Percentiles rank a stretch among this genome's conserved stretches.
Evolutionary conservation across 129 eudicot genomes (phyloP).

Genomic region (Ambrosia artemisiifolia): DNA sequence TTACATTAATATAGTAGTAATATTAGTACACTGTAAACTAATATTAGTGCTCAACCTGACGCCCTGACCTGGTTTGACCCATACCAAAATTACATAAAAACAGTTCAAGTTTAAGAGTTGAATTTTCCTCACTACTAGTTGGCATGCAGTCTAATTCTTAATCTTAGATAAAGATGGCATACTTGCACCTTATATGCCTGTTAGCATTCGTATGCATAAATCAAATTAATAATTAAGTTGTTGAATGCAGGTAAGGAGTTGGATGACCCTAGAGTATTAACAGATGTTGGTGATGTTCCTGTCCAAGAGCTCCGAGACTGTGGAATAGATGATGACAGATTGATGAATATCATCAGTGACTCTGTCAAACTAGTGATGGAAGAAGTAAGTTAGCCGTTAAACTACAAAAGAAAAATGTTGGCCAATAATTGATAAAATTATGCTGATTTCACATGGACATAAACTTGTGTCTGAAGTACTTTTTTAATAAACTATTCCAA

Average conservation of each 20-base stretch:
- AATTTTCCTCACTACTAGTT: conserved; percentile 4
- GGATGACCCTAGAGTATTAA: conserved; percentile 74
- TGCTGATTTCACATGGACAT: conserved; percentile 1
- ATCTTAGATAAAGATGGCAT: conserved; percentile 3
- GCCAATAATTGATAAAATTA: too few relatives aligned
- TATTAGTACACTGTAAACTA: background rate
- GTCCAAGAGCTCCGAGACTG: conserved; percentile 93
- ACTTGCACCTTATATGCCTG: background rate
- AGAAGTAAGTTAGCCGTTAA: conserved; percentile 48
- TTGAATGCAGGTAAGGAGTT: conserved; percentile 73
- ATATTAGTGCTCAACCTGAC: background rate
- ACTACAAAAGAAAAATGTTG: background rate
- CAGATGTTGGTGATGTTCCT: conserved; percentile 99
- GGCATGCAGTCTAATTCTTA: conserved; percentile 1
- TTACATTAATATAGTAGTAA: background rate
- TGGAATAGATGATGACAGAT: conserved; percentile 85
- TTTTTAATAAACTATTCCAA: background rate
- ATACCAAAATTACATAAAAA: background rate
- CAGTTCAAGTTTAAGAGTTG: background rate
- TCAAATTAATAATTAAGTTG: background rate
- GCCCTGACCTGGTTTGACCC: background rate
- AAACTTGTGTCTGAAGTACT: background rate
- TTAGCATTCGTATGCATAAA: background rate
- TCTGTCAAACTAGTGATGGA: conserved; percentile 95
- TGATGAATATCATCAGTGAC: conserved; percentile 76